Base-by-base conservation (phyloP, 2,329 filamentous ascomycete species). In the Aspergillus tanneri region DNA sequence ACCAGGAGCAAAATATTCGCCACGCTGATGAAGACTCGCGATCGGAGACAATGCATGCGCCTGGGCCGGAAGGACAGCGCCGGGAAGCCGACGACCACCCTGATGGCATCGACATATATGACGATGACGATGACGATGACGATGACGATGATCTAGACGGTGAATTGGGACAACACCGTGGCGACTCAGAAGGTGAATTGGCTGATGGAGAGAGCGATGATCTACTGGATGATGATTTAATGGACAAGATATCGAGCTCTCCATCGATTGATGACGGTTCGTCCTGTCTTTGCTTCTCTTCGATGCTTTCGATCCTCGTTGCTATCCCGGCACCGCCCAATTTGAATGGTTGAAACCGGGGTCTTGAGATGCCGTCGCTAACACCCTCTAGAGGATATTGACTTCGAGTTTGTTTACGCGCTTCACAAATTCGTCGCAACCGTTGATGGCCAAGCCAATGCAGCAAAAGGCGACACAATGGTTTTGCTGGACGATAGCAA, bases 351-450 rank as follows among this genome's bases (percentile, higher is more conserved):
- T 12, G 12, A 5, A 27, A 12, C 9, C 36, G 9, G 35, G n/a
- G 23, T 48, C 21, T n/a, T 27, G 27, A 21, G 79, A 70, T 80
- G 80, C 74, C 82, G 88, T 77, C 86, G 85, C 90, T 96, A 90
- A 96, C 87, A 83, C 80, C 80, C 86, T 72, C 71, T 78, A 97
- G 93, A 99, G 82, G 93, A 99, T 66, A 99, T 99, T 72, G 93
- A 99, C 79, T 97, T 99, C 77, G 92, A 97, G 70, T 97, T 97
- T 73, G 93, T 99, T 52, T 99, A 99, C 74, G 93, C 93, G 22
- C 78, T 99, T 49, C 93, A 97, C 69, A 99, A 92, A 2, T 99
- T 99, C 65, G 88, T 96, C 56, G 93, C 93, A 22, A 97, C 93
- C 0, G 93, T 99, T 40, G 93, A 99, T 72, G 93, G 93, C 22